These are phyloP conservation scores for Exophiala sp. DNA, from an alignment of 2,329 filamentous ascomycete species.

Conservation along the genomic window DNA sequence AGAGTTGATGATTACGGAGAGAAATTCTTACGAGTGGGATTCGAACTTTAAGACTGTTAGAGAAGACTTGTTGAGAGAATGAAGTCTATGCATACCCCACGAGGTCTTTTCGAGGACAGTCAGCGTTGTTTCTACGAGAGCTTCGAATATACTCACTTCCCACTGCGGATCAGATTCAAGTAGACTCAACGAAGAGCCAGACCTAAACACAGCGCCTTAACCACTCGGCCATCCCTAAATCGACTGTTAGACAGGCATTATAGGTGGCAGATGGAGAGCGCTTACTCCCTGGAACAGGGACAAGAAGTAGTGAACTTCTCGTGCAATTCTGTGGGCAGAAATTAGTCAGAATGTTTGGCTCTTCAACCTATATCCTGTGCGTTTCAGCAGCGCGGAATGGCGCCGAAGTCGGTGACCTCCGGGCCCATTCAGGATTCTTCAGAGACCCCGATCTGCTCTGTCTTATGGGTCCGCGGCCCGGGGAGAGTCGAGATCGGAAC, in stretches of 20 bases:
- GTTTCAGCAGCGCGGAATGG: neutral
- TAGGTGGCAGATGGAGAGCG: neutral
- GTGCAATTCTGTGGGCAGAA: conserved; percentile 17
- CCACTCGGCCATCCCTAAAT: conserved; percentile 18
- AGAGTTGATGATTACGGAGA: too few relatives aligned
- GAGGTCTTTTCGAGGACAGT: too few relatives aligned
- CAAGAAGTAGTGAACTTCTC: too few relatives aligned
- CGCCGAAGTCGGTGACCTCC: neutral
- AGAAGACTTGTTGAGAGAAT: too few relatives aligned
- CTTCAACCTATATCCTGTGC: neutral
- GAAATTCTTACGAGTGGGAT: too few relatives aligned
- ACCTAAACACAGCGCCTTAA: conserved; percentile 32
- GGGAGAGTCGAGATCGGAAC: too few relatives aligned
- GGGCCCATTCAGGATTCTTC: neutral
- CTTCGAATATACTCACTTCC: conserved; percentile 12
- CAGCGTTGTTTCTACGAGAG: too few relatives aligned
- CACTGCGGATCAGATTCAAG: conserved; percentile 24
- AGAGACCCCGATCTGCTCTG: too few relatives aligned
- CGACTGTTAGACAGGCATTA: neutral
- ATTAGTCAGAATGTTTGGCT: neutral
- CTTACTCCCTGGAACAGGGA: conserved; percentile 2
- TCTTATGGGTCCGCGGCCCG: too few relatives aligned
- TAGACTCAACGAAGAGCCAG: neutral
- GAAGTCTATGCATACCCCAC: too few relatives aligned
- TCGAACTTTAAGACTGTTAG: too few relatives aligned